Conservation (phyloP, 2,329 filamentous ascomycete species). For the Fusarium staphyleae region DNA sequence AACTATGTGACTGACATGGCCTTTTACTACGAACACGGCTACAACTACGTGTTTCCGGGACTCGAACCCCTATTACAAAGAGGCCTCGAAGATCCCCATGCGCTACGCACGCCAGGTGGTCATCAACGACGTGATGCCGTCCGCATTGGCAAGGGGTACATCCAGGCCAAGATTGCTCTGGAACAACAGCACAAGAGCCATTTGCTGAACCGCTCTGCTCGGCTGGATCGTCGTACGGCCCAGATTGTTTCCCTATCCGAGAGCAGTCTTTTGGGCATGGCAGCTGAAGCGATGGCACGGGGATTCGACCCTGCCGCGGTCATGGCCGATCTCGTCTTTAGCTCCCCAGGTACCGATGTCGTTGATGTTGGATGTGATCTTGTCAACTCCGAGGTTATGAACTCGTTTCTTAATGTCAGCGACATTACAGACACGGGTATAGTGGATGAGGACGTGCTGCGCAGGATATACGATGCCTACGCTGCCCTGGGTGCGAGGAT, state of each 20-base stretch:
- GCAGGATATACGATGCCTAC: constrained; percentile 33
- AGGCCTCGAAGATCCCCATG: constrained; percentile 29
- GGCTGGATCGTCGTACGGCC: constrained; percentile 25
- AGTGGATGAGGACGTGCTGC: constrained; percentile 28
- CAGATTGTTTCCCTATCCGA: constrained; percentile 37
- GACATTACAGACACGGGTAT: constrained; percentile 32
- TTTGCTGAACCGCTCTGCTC: constrained; percentile 25
- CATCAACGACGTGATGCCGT: constrained; percentile 33
- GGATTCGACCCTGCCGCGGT: constrained; percentile 34
- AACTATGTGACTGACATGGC: constrained; percentile 38
- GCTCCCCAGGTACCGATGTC: constrained; percentile 38
- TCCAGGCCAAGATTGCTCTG: constrained; percentile 35
- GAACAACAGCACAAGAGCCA: constrained; percentile 32
- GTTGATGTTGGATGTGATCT: constrained; percentile 36
- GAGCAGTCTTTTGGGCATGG: constrained; percentile 36
- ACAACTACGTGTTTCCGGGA: constrained; percentile 37
- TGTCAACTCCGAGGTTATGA: constrained; percentile 37
- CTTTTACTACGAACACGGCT: constrained; percentile 37
- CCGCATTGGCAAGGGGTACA: constrained; percentile 32
- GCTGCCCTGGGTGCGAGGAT: constrained; percentile 39
- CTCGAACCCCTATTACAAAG: constrained; percentile 30
- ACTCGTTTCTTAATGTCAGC: constrained; percentile 34
- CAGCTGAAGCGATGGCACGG: constrained; percentile 31
- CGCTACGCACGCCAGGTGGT: constrained; percentile 28
- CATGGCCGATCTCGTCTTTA: constrained; percentile 36